Conservation (phyloP, 2,329 filamentous ascomycete species). For the Phialophora chinensis region DNA sequence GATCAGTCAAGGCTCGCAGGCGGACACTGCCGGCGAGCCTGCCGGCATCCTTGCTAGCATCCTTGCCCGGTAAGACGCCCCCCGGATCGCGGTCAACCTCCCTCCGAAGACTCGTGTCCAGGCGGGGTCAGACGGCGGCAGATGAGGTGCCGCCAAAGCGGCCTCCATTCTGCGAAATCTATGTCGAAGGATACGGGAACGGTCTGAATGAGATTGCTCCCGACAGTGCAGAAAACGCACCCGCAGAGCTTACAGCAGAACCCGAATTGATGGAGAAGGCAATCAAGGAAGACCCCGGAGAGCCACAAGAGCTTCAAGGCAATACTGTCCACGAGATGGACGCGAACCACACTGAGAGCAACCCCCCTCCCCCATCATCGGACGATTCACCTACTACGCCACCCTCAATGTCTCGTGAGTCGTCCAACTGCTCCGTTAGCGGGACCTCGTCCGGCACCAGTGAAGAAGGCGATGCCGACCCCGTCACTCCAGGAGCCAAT, state of each 20-base stretch:
- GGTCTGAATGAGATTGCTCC: conserved; percentile 36
- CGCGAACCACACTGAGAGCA: conserved; percentile 17
- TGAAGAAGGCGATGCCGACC: conserved; percentile 21
- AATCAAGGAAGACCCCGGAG: conserved; percentile 16
- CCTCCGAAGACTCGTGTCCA: conserved; percentile 31
- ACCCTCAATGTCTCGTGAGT: conserved; percentile 36
- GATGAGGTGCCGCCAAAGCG: conserved; percentile 29
- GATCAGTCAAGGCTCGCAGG: conserved; percentile 27
- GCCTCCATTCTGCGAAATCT: conserved; percentile 38
- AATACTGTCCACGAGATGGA: conserved; percentile 24
- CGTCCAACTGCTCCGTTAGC: conserved; percentile 33
- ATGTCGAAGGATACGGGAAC: conserved; percentile 39
- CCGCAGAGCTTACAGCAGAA: conserved; percentile 24
- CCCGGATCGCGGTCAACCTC: conserved; percentile 33
- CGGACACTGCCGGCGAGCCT: conserved; percentile 30
- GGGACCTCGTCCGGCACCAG: conserved; percentile 30
- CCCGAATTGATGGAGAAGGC: conserved; percentile 14
- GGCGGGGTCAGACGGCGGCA: conserved; percentile 4
- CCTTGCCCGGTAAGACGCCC: conserved; percentile 27
- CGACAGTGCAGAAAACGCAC: neutral
- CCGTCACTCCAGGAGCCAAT: conserved; percentile 24
- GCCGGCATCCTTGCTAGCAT: conserved; percentile 20
- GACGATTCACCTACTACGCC: conserved; percentile 28
- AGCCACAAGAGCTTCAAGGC: conserved; percentile 23
- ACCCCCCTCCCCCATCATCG: conserved; percentile 15